Evolutionary conservation across 352 stramenopile genomes (phyloP).

Genomic region (Pythium graminicola): DNA sequence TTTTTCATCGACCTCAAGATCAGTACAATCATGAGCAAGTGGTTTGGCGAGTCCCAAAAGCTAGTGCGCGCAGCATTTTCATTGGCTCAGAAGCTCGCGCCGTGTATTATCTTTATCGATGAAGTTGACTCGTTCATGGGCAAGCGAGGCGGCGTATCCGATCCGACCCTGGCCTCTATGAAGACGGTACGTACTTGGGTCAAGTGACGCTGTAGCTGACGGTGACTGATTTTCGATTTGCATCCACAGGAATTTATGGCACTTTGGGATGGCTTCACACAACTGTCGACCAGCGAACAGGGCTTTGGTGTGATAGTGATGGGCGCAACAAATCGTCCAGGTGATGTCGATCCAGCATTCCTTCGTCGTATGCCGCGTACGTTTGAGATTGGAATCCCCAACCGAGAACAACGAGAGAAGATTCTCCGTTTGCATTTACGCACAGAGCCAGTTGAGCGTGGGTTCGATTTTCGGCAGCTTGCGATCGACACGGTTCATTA

Average conservation of each 20-base stretch:
- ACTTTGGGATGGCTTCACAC: constrained; percentile 96
- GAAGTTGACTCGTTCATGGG: constrained; percentile 98
- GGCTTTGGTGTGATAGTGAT: constrained; percentile 94
- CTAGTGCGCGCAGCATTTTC: constrained; percentile 97
- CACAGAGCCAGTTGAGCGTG: constrained; percentile 68
- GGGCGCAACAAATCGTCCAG: constrained; percentile 93
- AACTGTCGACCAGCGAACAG: constrained; percentile 57
- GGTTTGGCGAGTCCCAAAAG: constrained; percentile 90
- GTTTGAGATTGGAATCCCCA: constrained; percentile 93
- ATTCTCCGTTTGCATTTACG: constrained; percentile 92
- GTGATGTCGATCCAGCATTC: constrained; percentile 92
- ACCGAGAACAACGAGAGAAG: constrained; percentile 81
- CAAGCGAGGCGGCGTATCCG: constrained; percentile 65
- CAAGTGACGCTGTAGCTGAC: background rate
- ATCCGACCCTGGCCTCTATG: constrained; percentile 83
- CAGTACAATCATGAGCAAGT: constrained; percentile 99
- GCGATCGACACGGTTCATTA: constrained; percentile 88
- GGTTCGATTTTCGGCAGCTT: constrained; percentile 80
- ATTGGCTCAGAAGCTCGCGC: constrained; percentile 98
- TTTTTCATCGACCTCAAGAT: constrained; percentile 99
- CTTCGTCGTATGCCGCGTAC: constrained; percentile 93
- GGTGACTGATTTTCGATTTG: background rate
- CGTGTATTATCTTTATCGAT: constrained; percentile 99
- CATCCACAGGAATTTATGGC: constrained; percentile 92
- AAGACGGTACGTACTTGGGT: constrained; percentile 52